These are phyloP conservation scores for Pichia kudriavzevii DNA, from an alignment of 1,139 yeast species.

Conservation along the genomic window DNA sequence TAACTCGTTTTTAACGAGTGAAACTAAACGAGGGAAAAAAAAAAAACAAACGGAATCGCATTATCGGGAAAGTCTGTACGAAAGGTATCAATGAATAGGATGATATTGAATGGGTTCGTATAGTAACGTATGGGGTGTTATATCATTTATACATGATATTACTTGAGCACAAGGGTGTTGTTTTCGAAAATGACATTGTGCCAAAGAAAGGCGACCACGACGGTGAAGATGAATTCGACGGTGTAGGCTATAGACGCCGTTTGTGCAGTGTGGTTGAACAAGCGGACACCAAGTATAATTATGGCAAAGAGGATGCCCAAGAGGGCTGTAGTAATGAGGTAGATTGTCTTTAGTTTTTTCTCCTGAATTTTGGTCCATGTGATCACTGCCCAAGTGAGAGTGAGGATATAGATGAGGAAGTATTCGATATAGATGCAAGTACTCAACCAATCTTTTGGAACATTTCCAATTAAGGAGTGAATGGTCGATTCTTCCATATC, in stretches of 20 bases:
- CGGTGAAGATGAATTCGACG: slow-evolving; percentile 18
- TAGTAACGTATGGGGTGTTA: no score
- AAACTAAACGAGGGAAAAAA: background rate
- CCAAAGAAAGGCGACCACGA: slow-evolving; percentile 23
- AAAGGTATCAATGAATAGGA: no score
- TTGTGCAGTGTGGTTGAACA: slow-evolving; percentile 13
- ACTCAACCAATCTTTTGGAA: slow-evolving; percentile 18
- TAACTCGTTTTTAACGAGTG: background rate
- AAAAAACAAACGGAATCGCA: no score
- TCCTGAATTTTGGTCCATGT: slow-evolving; percentile 15
- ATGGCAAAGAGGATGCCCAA: slow-evolving; percentile 11
- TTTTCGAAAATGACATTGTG: slow-evolving; percentile 19
- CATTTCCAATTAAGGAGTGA: slow-evolving; percentile 24
- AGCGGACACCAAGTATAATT: slow-evolving; percentile 14
- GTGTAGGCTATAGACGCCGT: slow-evolving; percentile 20
- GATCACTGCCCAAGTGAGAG: slow-evolving; percentile 16
- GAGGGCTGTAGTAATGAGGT: slow-evolving; percentile 16
- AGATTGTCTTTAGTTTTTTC: slow-evolving; percentile 13
- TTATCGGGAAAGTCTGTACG: no score
- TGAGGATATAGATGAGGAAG: slow-evolving; percentile 15
- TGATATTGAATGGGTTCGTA: no score
- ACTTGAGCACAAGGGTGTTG: slow-evolving; percentile 10
- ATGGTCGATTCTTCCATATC: slow-evolving; percentile 24
- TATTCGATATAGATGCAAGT: slow-evolving; percentile 22
- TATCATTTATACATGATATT: background rate